Percentiles rank a stretch among this genome's conserved stretches.
Conservation (phyloP, 208 protist species). For the Leptomonas pyrrhocoris region DNA sequence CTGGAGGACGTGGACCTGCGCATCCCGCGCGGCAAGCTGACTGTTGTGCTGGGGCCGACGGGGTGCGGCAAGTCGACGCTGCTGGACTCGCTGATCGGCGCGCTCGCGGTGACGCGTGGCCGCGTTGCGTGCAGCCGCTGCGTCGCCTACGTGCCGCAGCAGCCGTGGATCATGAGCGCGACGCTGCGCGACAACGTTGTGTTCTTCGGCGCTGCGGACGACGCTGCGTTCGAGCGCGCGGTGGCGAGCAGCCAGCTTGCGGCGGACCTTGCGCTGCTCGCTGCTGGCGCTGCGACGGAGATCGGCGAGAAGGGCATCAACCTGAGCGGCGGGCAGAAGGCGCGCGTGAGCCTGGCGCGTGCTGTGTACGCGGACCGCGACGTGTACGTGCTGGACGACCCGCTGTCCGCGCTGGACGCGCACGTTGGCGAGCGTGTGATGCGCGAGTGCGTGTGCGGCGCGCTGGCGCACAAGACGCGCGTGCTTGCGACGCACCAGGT, state of each 20-base stretch:
- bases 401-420: too few relatives aligned
- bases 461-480: slow-evolving; percentile 75
- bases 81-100: slow-evolving; percentile 44
- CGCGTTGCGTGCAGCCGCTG: slow-evolving; percentile 15
- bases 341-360: too few relatives aligned
- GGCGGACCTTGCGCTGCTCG: slow-evolving; percentile 80
- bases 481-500: slow-evolving; percentile 94
- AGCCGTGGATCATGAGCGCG: slow-evolving; percentile 89
- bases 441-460: slow-evolving; percentile 46
- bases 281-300: slow-evolving; percentile 82
- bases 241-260: slow-evolving; percentile 71
- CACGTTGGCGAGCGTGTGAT: slow-evolving; percentile 70
- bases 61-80: slow-evolving; percentile 58
- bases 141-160: slow-evolving; percentile 90
- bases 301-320: slow-evolving; percentile 91
- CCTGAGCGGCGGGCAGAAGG: too few relatives aligned
- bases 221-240: slow-evolving; percentile 42
- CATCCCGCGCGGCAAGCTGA: slow-evolving; percentile 50
- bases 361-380: too few relatives aligned
- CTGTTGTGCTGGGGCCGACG: slow-evolving; percentile 54
- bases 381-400: too few relatives aligned
- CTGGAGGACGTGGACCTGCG: slow-evolving; percentile 43
- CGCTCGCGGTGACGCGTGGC: slow-evolving; percentile 41
- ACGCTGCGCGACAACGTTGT: slow-evolving; percentile 92
- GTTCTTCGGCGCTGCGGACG: slow-evolving; percentile 75